Conservation (phyloP, 208 protist species). For the Wallacemonas collosoma region DNA sequence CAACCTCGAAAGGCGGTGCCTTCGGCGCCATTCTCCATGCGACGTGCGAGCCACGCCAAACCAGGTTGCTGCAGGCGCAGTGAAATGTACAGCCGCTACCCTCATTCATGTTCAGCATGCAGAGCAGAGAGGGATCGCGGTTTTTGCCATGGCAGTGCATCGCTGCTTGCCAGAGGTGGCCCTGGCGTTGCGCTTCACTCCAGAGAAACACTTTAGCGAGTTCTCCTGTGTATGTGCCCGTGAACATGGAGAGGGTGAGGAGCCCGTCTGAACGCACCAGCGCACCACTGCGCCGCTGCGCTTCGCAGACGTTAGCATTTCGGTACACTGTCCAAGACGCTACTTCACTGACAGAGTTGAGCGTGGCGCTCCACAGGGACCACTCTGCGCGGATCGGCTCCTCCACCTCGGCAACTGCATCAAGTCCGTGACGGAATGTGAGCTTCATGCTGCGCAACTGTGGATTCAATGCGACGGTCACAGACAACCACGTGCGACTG, state of each 20-base stretch:
- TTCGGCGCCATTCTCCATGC: constrained; percentile 51
- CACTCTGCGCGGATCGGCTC: constrained; percentile 60
- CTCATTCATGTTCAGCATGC: constrained; percentile 13
- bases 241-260: constrained; percentile 20
- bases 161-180: constrained; percentile 23
- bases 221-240: constrained; percentile 30
- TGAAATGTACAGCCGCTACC: constrained; percentile 7
- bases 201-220: constrained; percentile 16
- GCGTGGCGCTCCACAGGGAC: constrained; percentile 75
- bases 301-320: constrained; percentile 57
- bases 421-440: constrained; percentile 64
- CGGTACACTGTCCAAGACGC: constrained; percentile 77
- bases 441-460: constrained; percentile 47
- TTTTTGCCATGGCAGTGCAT: constrained; percentile 40
- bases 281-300: constrained; percentile 40
- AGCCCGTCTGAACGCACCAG: constrained; percentile 36
- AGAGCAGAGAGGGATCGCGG: constrained; percentile 36
- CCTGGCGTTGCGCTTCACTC: constrained; percentile 9
- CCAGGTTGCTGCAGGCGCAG: constrained; percentile 28
- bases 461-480: constrained; percentile 44
- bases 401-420: constrained; percentile 63
- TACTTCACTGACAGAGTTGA: constrained; percentile 56
- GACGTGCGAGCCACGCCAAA: constrained; percentile 49
- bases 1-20: constrained; percentile 21
- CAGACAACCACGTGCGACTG: constrained; percentile 62